A percentile compares a stretch with the other conserved stretches of the same genome.
These are phyloP conservation scores for Phytopythium ostracodes DNA, from an alignment of 352 stramenopile species.

Conservation along the genomic window DNA sequence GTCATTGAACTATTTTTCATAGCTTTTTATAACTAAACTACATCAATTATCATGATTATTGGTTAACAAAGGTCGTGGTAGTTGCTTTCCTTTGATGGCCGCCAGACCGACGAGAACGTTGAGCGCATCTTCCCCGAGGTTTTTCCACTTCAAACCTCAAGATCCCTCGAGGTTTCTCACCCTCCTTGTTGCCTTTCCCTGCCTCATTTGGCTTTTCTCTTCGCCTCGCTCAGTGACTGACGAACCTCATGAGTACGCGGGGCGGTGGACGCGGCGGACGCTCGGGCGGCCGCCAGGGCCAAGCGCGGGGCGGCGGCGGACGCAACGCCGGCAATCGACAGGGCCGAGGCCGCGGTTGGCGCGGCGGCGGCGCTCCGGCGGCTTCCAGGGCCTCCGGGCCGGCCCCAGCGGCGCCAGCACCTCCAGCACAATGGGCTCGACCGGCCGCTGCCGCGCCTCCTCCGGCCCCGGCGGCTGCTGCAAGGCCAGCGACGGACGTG, in stretches of 20 bases:
- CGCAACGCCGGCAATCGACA: not conserved
- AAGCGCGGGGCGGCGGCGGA: slow-evolving; percentile 1
- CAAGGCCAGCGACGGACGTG: slow-evolving; percentile 4
- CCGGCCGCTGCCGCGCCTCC: slow-evolving; percentile 7
- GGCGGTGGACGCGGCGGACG: slow-evolving; percentile 2
- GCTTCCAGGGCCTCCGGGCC: not conserved
- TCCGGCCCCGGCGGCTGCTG: slow-evolving; percentile 10
- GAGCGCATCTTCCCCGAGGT: slow-evolving; percentile 2
- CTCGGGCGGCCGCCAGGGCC: not conserved
- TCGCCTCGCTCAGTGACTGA: not conserved
- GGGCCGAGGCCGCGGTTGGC: slow-evolving; percentile 12
- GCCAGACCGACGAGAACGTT: not conserved
- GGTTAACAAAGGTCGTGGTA: not conserved
- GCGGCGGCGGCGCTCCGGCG: slow-evolving; percentile 20
- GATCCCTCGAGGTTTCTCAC: not conserved
- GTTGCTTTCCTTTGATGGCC: not conserved
- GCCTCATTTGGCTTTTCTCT: slow-evolving; percentile 6
- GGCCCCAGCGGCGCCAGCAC: slow-evolving; percentile 6
- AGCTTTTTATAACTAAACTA: no score
- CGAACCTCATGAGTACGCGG: slow-evolving; percentile 3
- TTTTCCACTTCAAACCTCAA: not conserved
- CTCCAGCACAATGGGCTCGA: slow-evolving; percentile 2
- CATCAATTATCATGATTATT: not conserved
- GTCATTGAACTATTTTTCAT: not conserved
- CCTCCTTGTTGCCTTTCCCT: not conserved